phyloP scores from a whole-genome alignment of 192 early-diverging fungal genomes.

The Chytriomyces sp. region DNA sequence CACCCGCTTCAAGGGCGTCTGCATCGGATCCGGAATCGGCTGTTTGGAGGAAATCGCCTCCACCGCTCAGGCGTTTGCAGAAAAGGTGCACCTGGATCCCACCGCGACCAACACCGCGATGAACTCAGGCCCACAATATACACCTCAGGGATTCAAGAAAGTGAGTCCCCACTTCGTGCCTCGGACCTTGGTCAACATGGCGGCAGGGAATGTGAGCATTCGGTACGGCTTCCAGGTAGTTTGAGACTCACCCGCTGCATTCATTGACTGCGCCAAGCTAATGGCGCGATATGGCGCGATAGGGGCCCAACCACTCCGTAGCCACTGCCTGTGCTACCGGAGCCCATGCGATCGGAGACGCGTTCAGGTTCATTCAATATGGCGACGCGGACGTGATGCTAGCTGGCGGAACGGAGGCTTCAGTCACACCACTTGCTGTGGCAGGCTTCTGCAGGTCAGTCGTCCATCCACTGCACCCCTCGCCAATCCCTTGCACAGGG shows the following conservation, averaged over 20 bases:
- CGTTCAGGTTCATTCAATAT: slow-evolving; percentile 86
- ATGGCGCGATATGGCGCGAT: background rate
- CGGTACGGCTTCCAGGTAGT: slow-evolving; percentile 73
- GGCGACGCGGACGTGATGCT: slow-evolving; percentile 96
- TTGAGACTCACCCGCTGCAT: background rate
- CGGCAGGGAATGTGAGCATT: slow-evolving; percentile 90
- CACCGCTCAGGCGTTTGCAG: slow-evolving; percentile 54
- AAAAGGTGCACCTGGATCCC: slow-evolving; percentile 46
- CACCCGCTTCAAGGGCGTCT: slow-evolving; percentile 70
- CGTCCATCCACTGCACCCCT: background rate
- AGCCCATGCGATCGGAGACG: slow-evolving; percentile 93
- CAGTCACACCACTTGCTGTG: slow-evolving; percentile 80
- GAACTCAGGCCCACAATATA: background rate
- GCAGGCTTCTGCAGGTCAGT: slow-evolving; percentile 84
- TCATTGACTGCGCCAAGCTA: background rate
- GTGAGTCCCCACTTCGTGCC: slow-evolving; percentile 92
- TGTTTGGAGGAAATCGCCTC: slow-evolving; percentile 80
- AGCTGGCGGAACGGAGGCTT: slow-evolving; percentile 87
- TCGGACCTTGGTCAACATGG: slow-evolving; percentile 89
- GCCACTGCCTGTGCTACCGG: slow-evolving; percentile 97
- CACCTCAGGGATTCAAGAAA: slow-evolving; percentile 67
- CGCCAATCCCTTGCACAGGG: slow-evolving; percentile 46
- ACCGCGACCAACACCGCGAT: background rate
- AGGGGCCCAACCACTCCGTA: slow-evolving; percentile 90
- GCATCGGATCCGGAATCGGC: slow-evolving; percentile 93